Conservation (phyloP, 2,329 filamentous ascomycete genomes). For the Paramyrothecium sp. region DNA sequence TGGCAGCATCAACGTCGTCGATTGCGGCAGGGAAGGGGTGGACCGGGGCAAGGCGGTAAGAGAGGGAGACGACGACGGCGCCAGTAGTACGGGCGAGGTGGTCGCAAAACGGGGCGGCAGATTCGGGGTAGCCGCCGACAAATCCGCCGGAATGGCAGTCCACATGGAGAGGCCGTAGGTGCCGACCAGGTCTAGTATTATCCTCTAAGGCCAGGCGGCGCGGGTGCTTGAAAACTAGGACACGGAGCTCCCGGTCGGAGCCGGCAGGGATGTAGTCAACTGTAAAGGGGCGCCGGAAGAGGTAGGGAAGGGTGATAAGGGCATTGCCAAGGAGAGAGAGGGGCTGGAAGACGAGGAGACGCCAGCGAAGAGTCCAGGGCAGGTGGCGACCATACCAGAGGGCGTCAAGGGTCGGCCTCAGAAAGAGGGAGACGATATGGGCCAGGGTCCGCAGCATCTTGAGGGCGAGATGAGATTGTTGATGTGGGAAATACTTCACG, state of each 20-base stretch:
- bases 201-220: background rate
- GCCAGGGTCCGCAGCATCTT: background rate
- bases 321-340: background rate
- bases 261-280: background rate
- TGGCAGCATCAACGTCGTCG: background rate
- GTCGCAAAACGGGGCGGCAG: background rate
- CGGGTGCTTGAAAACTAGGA: background rate
- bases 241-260: background rate
- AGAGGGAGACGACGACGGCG: background rate
- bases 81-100: background rate
- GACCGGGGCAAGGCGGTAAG: background rate
- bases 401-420: background rate
- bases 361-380: background rate
- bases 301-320: background rate
- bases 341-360: background rate
- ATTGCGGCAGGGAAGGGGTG: background rate
- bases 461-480: background rate
- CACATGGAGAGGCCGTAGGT: background rate
- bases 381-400: background rate
- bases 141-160: background rate
- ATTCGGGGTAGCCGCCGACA: background rate
- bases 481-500: background rate
- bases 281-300: background rate
- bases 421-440: background rate
- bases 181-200: background rate